Base-by-base conservation (phyloP, 1,284 basidiomycete genomes). In the Agaricales sp. region DNA sequence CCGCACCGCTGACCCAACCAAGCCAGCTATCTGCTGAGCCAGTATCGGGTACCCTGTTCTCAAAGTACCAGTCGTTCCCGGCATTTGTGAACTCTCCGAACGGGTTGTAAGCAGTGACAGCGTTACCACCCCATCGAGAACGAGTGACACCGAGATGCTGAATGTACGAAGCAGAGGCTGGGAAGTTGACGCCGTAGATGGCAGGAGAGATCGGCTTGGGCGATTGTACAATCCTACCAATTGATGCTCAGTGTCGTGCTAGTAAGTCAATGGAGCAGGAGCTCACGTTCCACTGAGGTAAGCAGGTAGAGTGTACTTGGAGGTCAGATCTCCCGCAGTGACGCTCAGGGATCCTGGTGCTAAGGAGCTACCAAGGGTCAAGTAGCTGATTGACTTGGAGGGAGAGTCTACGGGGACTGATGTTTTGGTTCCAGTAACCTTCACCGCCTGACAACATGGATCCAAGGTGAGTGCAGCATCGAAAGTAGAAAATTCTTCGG, bases 151-250 rank as follows among this genome's bases (percentile, higher is more conserved):
- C 74, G 18, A 75, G 63, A 48, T 68, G 59, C 44, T 69, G 55
- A 51, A 77, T 68, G 55, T 74, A 74, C 43, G 58, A 57, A 8
- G 69, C 67, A 49, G 57, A 62, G 1, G 70, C 65, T 2, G 74
- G 73, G 64, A 71, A 77, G 59, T 75, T 75, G 52, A 75, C 68
- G 30, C 74, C 74, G 50, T 76, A 76, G 43, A 76, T 65, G 41
- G 60, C 58, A 2, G 71, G 67, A 51, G 64, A 68, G 53, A 75
- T 75, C 12, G 66, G 57, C n/a, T 61, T 66, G 46, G 66, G 64
- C 18, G 55, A 43, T 50, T 65, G 60, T 18, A 65, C 63, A 53
- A 73, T 62, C 47, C 67, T 68, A 35, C n/a, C 22, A 2, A 47
- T 30, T 16, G 35, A n/a, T n/a, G 25, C 35, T 16, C 18, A 23